Evolutionary conservation across 2,329 filamentous ascomycete species (phyloP).

Genomic region (Colletotrichum limetticola): DNA sequence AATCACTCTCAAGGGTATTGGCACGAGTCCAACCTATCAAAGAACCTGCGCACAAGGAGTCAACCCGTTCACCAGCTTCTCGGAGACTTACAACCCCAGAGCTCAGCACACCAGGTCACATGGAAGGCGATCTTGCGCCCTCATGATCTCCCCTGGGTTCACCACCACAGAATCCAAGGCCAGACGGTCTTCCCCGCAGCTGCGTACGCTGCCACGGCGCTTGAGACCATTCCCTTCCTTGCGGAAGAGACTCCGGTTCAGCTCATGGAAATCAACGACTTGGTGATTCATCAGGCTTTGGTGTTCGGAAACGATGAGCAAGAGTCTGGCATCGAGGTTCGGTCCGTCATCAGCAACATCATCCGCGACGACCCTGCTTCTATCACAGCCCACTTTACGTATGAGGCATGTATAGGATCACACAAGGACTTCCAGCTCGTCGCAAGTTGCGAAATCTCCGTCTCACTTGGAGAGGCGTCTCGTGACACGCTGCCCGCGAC

Average conservation of each 20-base stretch:
- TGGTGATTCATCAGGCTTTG: background rate
- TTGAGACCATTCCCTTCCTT: background rate
- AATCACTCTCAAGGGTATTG: slow-evolving; percentile 47
- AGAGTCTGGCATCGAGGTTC: background rate
- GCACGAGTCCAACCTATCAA: slow-evolving; percentile 39
- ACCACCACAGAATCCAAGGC: slow-evolving; percentile 46
- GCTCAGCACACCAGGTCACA: background rate
- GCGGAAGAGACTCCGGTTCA: background rate
- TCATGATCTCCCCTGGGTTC: slow-evolving; percentile 45
- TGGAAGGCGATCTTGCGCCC: slow-evolving; percentile 10
- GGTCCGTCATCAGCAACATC: background rate
- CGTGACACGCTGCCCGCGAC: background rate
- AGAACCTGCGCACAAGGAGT: slow-evolving; percentile 39
- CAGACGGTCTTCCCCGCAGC: slow-evolving; percentile 56
- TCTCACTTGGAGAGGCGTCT: background rate
- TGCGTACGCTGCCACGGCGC: slow-evolving; percentile 53
- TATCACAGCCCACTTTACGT: background rate
- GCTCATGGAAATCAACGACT: background rate
- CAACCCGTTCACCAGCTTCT: slow-evolving; percentile 48
- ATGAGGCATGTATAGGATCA: background rate
- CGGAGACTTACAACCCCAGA: slow-evolving; percentile 2
- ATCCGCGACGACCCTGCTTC: background rate
- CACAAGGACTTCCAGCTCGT: background rate
- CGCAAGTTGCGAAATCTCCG: slow-evolving; percentile 26
- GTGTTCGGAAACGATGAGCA: background rate